Evolutionary conservation across 108 stramenopile species (phyloP), one percentile per base, ranked within the genome.

Genomic region (Nitzschia putrida): DNA sequence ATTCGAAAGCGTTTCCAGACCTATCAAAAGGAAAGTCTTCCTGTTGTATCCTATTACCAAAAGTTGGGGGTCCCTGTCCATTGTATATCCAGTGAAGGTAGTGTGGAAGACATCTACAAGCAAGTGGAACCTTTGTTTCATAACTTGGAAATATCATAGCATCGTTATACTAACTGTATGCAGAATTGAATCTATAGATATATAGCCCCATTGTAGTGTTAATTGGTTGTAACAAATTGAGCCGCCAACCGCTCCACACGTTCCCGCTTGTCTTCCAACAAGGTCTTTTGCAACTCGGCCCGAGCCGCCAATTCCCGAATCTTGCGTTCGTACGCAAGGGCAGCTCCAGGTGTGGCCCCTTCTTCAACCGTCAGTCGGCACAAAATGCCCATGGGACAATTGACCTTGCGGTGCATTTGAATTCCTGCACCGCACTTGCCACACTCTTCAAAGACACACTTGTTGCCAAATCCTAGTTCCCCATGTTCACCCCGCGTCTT

Each of bases 1-100:
- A 86, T 88, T 0, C 70, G 85, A 38, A 95, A 91, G 74, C 88
- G 97, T 11, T 97, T 98, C 72, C 39, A 70, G 23, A 97, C 97
- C 3, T 97, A 91, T 74, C 61, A 81, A 57, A 57, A 59, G 25
- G 77, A 93, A 65, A 98, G 95, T 6, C 77, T 85, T 68, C 96
- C 96, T 26, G 87, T 90, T 16, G 83, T 95, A 2, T 1, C 29
- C 3, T 34, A 34, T 4, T 20, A 20, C 49, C 3, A 20, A 50
- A 50, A 55, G 20, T 50, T 50, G 20, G 29, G 29, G 1, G 29
- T 34, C 29, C 29, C 29, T 34, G 29, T 34, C 29, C 29, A 34
- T 34, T 34, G 29, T 4, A 34, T 34, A 3, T 34, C 29, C 29
- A 50, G 49, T 50, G 16, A 50, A 18, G 16, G 20, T 3, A 34